These are phyloP conservation scores for Paecilomyces dactylethromorphus DNA, from an alignment of 2,329 filamentous ascomycete species.

Conservation along the genomic window DNA sequence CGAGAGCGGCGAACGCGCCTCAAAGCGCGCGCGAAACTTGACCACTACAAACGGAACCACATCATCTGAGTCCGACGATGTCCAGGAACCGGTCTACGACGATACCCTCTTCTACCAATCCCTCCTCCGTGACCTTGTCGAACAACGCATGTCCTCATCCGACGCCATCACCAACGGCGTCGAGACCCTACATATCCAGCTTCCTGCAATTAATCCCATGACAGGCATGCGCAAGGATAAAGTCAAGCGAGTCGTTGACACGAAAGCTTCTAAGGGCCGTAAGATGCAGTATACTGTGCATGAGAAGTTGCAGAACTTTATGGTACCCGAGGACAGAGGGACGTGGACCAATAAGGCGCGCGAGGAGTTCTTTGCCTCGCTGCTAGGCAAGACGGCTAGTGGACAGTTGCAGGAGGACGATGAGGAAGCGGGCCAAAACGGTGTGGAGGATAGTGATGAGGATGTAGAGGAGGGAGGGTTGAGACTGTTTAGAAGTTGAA, in stretches of 20 bases:
- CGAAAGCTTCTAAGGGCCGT: conserved; percentile 88
- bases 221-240: conserved; percentile 51
- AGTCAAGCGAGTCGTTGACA: conserved; percentile 77
- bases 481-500: conserved; percentile 22
- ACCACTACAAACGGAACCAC: conserved; percentile 3
- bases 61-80: conserved; percentile 5
- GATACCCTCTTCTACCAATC: conserved; percentile 93
- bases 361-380: conserved; percentile 66
- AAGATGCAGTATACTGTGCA: conserved; percentile 94
- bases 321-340: conserved; percentile 80
- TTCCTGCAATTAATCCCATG: conserved; percentile 31
- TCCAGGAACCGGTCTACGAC: conserved; percentile 65
- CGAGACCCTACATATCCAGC: conserved; percentile 27
- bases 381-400: conserved; percentile 60
- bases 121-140: conserved; percentile 85
- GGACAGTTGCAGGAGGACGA: conserved; percentile 54
- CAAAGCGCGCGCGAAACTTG: conserved; percentile 24
- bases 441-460: conserved; percentile 25
- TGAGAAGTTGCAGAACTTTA: conserved; percentile 96
- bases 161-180: conserved; percentile 41
- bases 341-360: conserved; percentile 75
- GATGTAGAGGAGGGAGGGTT: conserved; percentile 24
- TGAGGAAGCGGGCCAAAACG: conserved; percentile 32
- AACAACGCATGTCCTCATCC: conserved; percentile 69
- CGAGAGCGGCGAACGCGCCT: conserved; percentile 25